Conservation (phyloP, 257 asterid species). For the Salvia miltiorrhiza region DNA sequence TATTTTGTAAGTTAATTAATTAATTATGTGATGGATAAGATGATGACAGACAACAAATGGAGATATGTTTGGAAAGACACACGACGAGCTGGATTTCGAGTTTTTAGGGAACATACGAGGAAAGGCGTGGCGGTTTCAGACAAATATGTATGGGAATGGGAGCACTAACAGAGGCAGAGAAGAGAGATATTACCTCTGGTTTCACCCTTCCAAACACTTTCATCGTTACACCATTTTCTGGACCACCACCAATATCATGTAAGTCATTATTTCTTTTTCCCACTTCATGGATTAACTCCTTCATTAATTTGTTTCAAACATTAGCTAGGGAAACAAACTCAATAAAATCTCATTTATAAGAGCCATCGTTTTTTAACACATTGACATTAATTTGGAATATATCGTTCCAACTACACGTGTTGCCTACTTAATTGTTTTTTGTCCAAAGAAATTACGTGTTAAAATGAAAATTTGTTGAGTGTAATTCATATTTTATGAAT, state of each 20-base stretch:
- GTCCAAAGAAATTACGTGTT: too few species aligned
- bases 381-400: too few species aligned
- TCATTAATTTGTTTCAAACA: conserved; percentile 29
- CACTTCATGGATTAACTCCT: too few species aligned
- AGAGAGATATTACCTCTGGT: conserved; percentile 78
- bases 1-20: too few species aligned
- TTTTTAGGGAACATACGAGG: conserved; percentile 82
- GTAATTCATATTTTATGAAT: too few species aligned
- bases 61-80: conserved; percentile 58
- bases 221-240: conserved; percentile 77
- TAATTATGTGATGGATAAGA: too few species aligned
- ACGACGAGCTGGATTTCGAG: conserved; percentile 90
- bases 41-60: conserved; percentile 64
- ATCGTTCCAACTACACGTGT: too few species aligned
- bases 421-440: too few species aligned
- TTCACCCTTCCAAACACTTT: conserved; percentile 75
- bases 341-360: too few species aligned
- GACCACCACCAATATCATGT: conserved; percentile 78
- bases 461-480: too few species aligned
- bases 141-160: conserved; percentile 92
- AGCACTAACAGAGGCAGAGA: conserved; percentile 86
- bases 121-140: conserved; percentile 95
- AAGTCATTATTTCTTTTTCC: conserved; percentile 19
- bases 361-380: too few species aligned
- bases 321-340: too few species aligned